Conservation (phyloP, 2,329 filamentous ascomycete genomes). For the Raffaelea ambrosiae region DNA sequence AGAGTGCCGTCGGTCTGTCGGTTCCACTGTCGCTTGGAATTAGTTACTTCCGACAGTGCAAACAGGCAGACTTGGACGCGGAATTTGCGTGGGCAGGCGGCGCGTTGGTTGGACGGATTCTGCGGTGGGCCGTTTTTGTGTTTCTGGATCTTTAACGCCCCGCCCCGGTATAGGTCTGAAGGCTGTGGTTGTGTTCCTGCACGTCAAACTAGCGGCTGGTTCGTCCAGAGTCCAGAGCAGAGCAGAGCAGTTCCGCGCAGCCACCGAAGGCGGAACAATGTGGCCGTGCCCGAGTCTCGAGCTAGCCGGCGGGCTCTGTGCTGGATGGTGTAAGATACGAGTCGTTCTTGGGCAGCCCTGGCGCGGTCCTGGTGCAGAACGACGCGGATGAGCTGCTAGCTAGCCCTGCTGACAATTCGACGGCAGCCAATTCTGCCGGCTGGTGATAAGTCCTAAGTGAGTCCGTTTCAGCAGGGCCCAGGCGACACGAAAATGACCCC, state of each 20-base stretch:
- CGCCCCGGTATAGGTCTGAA: not conserved
- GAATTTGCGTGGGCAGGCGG: not conserved
- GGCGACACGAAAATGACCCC: not conserved
- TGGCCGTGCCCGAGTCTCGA: too few species aligned
- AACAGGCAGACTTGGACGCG: not conserved
- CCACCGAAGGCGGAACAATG: too few species aligned
- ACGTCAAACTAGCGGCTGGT: not conserved
- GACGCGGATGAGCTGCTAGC: too few species aligned
- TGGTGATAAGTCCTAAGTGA: too few species aligned
- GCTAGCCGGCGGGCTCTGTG: too few species aligned
- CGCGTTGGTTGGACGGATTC: conserved; percentile 3
- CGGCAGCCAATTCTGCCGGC: too few species aligned
- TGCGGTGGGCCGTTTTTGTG: conserved; percentile 4
- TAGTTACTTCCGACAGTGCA: not conserved
- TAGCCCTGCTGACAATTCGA: too few species aligned
- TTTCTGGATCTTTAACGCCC: not conserved
- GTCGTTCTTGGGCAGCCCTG: too few species aligned
- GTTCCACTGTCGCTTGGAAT: not conserved
- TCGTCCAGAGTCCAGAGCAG: not conserved
- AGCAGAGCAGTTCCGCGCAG: too few species aligned
- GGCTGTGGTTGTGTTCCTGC: not conserved
- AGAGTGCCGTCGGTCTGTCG: conserved; percentile 2
- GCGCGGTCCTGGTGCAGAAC: too few species aligned
- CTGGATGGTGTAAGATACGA: too few species aligned
- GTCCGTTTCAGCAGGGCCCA: too few species aligned